Base-by-base conservation (phyloP, 176 grass and related monocot species). In the Phoenix dactylifera region DNA sequence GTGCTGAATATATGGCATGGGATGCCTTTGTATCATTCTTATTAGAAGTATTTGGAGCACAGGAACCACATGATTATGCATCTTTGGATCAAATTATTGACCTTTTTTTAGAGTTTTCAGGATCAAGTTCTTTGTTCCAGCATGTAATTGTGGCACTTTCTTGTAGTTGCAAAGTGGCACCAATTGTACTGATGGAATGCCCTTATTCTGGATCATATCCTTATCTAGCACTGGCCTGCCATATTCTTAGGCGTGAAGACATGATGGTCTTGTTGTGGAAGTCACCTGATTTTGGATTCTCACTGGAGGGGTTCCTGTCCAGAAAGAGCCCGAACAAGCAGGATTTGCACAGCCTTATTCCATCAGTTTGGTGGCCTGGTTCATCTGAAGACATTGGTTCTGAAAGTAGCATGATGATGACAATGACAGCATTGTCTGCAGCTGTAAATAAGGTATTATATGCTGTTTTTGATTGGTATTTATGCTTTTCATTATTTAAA, bases 281-380 rank as follows among this genome's bases (percentile, higher is more conserved):
- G 20, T 72, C 83, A 57, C 70, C 60, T 49, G 80, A 93, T 81
- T 87, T 93, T 70, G 58, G 62, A 18, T 77, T 84, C 63, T 87
- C 80, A 1, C 78, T 93, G 19, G 89, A 93, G 80, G 83, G 83
- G n/a, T 87, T 87, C 51, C 89, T 93, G 56, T 81, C 89, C 35
- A 74, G 70, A 49, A 93, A 87, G 70, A 83, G 73, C 59, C 84
- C 84, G 72, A 93, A 87, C 72, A 87, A 84, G 74, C 83, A 82
- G 62, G 84, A 93, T 60, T 64, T 93, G 55, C 79, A 93, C 52
- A 77, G 62, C 71, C 83, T 93, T 52, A 71, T 93, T 67, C 89
- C 89, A 69, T 84, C 89, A 60, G 84, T 93, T 57, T 93, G 89
- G 89, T 93, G 89, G 89, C 84, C 83, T 73, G 80, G 83, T 18